Evolutionary conservation across 2,329 filamentous ascomycete genomes (phyloP).

Genomic region (Conoideocrella luteorostrata): DNA sequence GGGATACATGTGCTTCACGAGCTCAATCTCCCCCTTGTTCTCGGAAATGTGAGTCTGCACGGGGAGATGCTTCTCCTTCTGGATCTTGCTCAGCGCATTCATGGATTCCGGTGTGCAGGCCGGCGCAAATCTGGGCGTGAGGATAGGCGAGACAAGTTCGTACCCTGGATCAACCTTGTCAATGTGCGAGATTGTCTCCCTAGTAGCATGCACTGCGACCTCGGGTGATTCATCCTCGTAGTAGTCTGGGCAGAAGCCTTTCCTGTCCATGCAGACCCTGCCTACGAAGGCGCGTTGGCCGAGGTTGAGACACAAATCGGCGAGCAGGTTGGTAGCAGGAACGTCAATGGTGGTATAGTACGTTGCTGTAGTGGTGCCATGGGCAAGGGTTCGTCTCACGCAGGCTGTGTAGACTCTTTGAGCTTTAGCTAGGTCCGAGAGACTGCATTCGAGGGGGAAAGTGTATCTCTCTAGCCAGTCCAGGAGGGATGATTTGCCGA

Average conservation of each 20-base stretch:
- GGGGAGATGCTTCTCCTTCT: slow-evolving; percentile 54
- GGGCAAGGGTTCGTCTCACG: slow-evolving; percentile 71
- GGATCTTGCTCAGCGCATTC: slow-evolving; percentile 55
- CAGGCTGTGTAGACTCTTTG: slow-evolving; percentile 68
- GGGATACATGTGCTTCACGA: slow-evolving; percentile 68
- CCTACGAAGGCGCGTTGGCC: slow-evolving; percentile 91
- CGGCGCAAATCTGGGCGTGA: slow-evolving; percentile 68
- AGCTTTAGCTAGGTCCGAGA: slow-evolving; percentile 58
- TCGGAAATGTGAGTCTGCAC: slow-evolving; percentile 90
- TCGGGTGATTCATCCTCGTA: slow-evolving; percentile 69
- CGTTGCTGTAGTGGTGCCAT: slow-evolving; percentile 90
- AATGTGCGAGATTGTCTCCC: slow-evolving; percentile 59
- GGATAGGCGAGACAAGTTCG: slow-evolving; percentile 65
- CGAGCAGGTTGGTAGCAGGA: slow-evolving; percentile 81
- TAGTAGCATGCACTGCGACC: slow-evolving; percentile 49
- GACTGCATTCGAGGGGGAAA: slow-evolving; percentile 81
- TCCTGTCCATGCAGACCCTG: slow-evolving; percentile 87
- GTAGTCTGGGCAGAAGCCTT: slow-evolving; percentile 59
- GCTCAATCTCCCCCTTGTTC: slow-evolving; percentile 64
- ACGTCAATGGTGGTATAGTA: slow-evolving; percentile 93
- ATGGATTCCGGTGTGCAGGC: slow-evolving; percentile 57
- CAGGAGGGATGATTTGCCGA: slow-evolving; percentile 86
- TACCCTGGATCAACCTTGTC: slow-evolving; percentile 56
- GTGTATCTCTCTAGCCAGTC: slow-evolving; percentile 94
- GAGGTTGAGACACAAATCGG: slow-evolving; percentile 67